phyloP scores from a whole-genome alignment of 2,329 filamentous ascomycete species.

The Mycogone perniciosa region DNA sequence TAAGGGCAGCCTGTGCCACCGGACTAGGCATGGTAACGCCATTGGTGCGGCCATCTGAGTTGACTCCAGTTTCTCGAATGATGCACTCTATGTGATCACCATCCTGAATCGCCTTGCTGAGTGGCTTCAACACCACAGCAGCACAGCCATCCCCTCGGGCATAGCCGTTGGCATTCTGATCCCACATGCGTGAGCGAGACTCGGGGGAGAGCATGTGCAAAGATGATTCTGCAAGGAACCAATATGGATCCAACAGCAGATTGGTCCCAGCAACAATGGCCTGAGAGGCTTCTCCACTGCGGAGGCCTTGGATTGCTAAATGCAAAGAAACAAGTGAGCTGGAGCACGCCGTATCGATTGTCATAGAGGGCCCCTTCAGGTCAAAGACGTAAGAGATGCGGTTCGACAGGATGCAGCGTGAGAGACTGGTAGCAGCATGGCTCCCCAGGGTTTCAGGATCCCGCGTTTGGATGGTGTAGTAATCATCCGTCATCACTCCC shows the following conservation, averaged over 20 bases:
- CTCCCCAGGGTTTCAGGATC: conserved; percentile 13
- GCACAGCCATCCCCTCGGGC: conserved; percentile 34
- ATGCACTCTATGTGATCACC: conserved; percentile 33
- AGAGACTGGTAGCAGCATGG: conserved; percentile 22
- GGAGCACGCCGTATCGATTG: conserved; percentile 31
- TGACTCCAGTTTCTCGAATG: conserved; percentile 29
- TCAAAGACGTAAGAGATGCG: conserved; percentile 5
- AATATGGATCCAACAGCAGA: conserved; percentile 30
- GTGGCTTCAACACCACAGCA: conserved; percentile 37
- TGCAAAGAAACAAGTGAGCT: conserved; percentile 15
- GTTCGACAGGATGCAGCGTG: conserved; percentile 27
- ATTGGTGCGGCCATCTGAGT: conserved; percentile 35
- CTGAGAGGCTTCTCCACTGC: conserved; percentile 23
- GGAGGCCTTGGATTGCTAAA: conserved; percentile 25
- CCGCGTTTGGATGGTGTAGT: conserved; percentile 7
- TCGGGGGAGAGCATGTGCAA: conserved; percentile 14
- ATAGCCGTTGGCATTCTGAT: conserved; percentile 41
- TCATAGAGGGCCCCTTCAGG: conserved; percentile 23
- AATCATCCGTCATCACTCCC: conserved; percentile 19
- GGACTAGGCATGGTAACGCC: conserved; percentile 30
- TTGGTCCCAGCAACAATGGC: conserved; percentile 24
- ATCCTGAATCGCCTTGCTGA: conserved; percentile 36
- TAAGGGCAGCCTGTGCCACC: conserved; percentile 19
- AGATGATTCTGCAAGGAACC: conserved; percentile 8
- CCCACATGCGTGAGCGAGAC: conserved; percentile 24